These are phyloP conservation scores for Acanthamoeba divionensis DNA, from an alignment of 208 protist species.

Conservation along the genomic window DNA sequence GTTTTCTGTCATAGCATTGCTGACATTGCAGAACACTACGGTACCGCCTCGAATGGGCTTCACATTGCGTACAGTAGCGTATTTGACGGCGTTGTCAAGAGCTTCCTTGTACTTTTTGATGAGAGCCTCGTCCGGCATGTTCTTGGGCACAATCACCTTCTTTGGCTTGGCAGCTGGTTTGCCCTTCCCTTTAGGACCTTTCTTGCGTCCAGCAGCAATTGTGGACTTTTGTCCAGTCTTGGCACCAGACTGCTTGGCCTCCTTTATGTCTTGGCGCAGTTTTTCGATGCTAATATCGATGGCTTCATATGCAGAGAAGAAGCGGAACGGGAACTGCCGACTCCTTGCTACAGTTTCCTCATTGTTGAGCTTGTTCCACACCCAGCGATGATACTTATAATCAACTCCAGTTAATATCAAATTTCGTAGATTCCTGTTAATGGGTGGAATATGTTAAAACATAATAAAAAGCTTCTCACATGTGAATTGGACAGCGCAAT, in stretches of 20 bases:
- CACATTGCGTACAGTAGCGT: conserved; percentile 87
- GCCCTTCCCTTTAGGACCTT: too few species aligned
- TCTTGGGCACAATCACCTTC: conserved; percentile 15
- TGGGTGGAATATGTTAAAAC: neutral
- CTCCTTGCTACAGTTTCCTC: conserved; percentile 75
- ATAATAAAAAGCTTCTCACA: neutral
- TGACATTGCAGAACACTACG: conserved; percentile 78
- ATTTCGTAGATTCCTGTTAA: conserved; percentile 89
- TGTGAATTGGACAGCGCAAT: neutral
- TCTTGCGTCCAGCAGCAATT: neutral
- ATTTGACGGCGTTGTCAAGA: conserved; percentile 81
- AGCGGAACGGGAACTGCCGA: conserved; percentile 89
- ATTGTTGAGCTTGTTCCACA: conserved; percentile 61
- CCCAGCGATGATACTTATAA: conserved; percentile 74
- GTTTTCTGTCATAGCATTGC: neutral
- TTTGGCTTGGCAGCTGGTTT: neutral
- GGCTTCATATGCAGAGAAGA: conserved; percentile 90
- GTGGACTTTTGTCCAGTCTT: neutral
- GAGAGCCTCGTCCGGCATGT: conserved; percentile 56
- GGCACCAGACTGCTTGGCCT: neutral
- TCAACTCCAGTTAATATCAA: conserved; percentile 83
- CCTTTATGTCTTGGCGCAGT: neutral
- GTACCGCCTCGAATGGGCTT: conserved; percentile 7
- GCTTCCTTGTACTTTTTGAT: conserved; percentile 75
- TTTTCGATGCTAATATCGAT: conserved; percentile 63